phyloP scores from a whole-genome alignment of 331 rosid species.

The Spiraea crenata region DNA sequence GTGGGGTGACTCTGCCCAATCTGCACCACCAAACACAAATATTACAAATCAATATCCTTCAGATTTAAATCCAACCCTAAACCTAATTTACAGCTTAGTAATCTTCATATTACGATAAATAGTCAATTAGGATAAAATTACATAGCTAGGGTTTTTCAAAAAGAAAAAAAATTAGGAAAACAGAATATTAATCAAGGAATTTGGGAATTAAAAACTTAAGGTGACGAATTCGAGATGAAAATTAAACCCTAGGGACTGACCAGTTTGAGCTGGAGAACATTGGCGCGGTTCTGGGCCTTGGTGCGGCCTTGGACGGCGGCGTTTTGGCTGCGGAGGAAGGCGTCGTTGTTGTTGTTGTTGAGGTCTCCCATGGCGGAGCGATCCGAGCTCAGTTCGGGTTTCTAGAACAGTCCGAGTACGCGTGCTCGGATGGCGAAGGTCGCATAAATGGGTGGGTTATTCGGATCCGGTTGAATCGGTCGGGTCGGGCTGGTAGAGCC shows the following conservation, averaged over 20 bases:
- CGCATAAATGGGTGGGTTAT: conserved; percentile 1
- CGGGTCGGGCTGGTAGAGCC: conserved; percentile 15
- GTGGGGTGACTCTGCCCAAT: conserved; percentile 98
- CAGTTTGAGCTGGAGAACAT: conserved; percentile 95
- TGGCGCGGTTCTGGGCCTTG: conserved; percentile 96
- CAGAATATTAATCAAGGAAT: background rate
- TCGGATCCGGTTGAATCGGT: conserved; percentile 34
- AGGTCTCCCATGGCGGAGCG: conserved; percentile 61
- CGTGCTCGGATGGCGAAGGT: conserved; percentile 13
- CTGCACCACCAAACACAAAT: conserved; percentile 36
- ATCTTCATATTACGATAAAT: background rate
- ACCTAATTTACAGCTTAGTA: background rate
- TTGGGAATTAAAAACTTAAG: conserved; percentile 6
- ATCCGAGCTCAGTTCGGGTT: conserved; percentile 18
- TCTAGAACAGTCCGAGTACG: background rate
- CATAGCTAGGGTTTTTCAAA: conserved; percentile 1
- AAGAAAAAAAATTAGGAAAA: background rate
- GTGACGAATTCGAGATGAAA: background rate
- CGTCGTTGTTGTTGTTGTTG: conserved; percentile 35
- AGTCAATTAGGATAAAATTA: background rate
- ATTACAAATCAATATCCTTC: background rate
- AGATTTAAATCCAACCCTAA: background rate
- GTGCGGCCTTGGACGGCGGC: conserved; percentile 98
- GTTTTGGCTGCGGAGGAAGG: conserved; percentile 92
- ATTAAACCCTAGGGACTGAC: conserved; percentile 28